Conservation (phyloP, 805 yeast genomes). For the Candida sakaeoensis region DNA sequence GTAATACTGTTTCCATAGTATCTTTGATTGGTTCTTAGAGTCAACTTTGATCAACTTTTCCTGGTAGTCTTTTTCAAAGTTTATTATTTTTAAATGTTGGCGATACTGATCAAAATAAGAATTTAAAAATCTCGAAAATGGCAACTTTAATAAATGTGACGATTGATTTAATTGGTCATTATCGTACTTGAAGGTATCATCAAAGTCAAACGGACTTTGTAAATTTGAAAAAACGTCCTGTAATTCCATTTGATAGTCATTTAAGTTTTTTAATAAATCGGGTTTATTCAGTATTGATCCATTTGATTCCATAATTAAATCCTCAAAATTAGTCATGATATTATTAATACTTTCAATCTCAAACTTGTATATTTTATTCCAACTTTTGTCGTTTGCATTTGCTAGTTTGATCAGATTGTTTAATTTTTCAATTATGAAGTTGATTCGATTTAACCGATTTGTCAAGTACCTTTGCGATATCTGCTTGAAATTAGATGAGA, state of each 20-base stretch:
- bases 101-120: constrained; percentile 15
- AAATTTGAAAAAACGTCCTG: constrained; percentile 24
- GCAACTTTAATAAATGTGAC: constrained; percentile 11
- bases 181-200: constrained; percentile 19
- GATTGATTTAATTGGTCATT: constrained; percentile 6
- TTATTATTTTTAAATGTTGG: constrained; percentile 20
- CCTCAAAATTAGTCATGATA: constrained; percentile 31
- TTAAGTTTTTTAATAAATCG: constrained; percentile 16
- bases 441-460: constrained; percentile 27
- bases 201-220: constrained; percentile 34
- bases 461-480: constrained; percentile 23
- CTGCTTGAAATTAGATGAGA: constrained; percentile 22
- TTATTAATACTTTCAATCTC: constrained; percentile 33
- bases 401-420: constrained; percentile 22
- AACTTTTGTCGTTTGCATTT: constrained; percentile 26
- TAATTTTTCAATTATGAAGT: constrained; percentile 21
- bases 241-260: constrained; percentile 31
- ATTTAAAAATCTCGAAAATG: constrained; percentile 12
- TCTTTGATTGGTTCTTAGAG: constrained; percentile 20
- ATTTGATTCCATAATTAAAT: constrained; percentile 17
- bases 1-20: constrained; percentile 35
- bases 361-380: constrained; percentile 29
- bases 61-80: constrained; percentile 30
- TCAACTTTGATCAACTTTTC: constrained; percentile 18
- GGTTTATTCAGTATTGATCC: constrained; percentile 13